Evolutionary conservation across 805 yeast species (phyloP).

Genomic region (Saturnispora galanensis): DNA sequence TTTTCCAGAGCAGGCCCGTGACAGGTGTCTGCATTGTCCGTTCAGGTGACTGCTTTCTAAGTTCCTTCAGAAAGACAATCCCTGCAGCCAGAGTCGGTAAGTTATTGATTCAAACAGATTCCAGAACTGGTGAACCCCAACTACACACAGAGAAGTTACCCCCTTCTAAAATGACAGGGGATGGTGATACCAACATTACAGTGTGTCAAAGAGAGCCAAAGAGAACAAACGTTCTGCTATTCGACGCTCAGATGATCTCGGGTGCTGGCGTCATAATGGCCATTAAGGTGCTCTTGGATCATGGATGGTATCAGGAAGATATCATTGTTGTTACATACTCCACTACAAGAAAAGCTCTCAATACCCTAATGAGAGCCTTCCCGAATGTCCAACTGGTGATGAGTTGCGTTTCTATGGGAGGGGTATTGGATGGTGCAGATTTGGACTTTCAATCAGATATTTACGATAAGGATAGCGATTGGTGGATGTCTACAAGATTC

Average conservation of each 20-base stretch:
- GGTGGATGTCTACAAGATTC: slow-evolving; percentile 58
- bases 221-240: slow-evolving; percentile 40
- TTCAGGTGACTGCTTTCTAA: slow-evolving; percentile 89
- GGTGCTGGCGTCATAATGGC: slow-evolving; percentile 97
- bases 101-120: slow-evolving; percentile 76
- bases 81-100: slow-evolving; percentile 79
- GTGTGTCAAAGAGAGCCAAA: neutral
- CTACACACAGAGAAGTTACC: slow-evolving; percentile 78
- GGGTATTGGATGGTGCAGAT: slow-evolving; percentile 24
- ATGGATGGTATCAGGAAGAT: slow-evolving; percentile 51
- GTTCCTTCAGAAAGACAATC: slow-evolving; percentile 61
- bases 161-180: slow-evolving; percentile 10
- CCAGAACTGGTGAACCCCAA: slow-evolving; percentile 89
- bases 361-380: slow-evolving; percentile 67
- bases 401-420: slow-evolving; percentile 37
- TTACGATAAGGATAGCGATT: slow-evolving; percentile 26
- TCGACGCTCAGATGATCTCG: slow-evolving; percentile 82
- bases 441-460: neutral
- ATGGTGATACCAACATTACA: slow-evolving; percentile 1
- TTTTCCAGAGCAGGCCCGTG: slow-evolving; percentile 35
- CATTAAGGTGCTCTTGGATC: slow-evolving; percentile 74
- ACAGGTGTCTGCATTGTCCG: slow-evolving; percentile 74
- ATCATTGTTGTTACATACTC: slow-evolving; percentile 62
- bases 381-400: slow-evolving; percentile 58
- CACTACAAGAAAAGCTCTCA: slow-evolving; percentile 70